phyloP scores from a whole-genome alignment of 2,329 filamentous ascomycete species.

The Epichloe festucae region DNA sequence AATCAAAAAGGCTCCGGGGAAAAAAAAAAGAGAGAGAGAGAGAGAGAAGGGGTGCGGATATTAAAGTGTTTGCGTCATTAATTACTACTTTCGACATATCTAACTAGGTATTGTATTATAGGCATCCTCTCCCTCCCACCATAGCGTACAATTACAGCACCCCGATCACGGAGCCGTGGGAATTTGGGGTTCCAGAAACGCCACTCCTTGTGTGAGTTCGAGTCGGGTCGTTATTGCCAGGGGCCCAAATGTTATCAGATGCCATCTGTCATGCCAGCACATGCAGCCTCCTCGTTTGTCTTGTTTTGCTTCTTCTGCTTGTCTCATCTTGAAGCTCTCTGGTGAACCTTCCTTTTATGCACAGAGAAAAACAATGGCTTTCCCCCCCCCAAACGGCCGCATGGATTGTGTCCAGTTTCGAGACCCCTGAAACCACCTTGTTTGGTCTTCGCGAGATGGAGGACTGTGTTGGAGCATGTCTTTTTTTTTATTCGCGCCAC shows the following conservation, averaged over 20 bases:
- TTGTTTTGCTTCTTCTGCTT: too few relatives aligned
- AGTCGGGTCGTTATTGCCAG: too few relatives aligned
- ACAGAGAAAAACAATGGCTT: too few relatives aligned
- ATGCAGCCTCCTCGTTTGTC: not conserved
- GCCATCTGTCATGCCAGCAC: not conserved
- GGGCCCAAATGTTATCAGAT: too few relatives aligned
- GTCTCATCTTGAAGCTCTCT: too few relatives aligned
- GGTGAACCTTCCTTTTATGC: too few relatives aligned
- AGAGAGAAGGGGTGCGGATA: not conserved
- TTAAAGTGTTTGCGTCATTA: not conserved
- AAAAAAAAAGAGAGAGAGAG: not conserved
- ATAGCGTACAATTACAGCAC: not conserved
- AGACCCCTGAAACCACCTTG: not conserved
- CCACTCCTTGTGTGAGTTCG: not conserved
- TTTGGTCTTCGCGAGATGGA: not conserved
- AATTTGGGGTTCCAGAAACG: not conserved
- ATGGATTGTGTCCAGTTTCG: not conserved
- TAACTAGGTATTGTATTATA: not conserved
- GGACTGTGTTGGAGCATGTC: not conserved
- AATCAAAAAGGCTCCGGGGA: too few relatives aligned
- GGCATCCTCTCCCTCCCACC: not conserved
- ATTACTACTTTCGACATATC: not conserved
- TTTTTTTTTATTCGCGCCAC: slow-evolving; percentile 5
- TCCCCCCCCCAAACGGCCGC: not conserved
- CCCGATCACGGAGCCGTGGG: not conserved